These are phyloP conservation scores for Tirmania nivea DNA, from an alignment of 495 filamentous ascomycete genomes.

Conservation along the genomic window DNA sequence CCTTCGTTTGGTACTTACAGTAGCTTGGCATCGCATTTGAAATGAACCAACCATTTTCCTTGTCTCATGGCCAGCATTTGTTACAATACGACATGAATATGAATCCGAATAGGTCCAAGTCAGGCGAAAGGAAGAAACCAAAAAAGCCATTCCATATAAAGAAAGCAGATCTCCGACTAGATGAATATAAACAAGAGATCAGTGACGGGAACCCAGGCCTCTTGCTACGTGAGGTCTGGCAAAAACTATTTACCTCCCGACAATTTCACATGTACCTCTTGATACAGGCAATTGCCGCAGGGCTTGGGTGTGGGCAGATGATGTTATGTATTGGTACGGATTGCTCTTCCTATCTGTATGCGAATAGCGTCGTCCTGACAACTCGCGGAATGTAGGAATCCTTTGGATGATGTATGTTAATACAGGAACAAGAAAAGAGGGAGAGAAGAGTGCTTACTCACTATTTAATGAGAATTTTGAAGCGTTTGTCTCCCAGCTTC, in stretches of 20 bases:
- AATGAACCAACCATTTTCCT: no score
- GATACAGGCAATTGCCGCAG: constrained; percentile 14
- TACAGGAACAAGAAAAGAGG: constrained; percentile 18
- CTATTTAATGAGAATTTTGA: constrained; percentile 19
- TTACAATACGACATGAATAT: no score
- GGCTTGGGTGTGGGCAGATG: constrained; percentile 19
- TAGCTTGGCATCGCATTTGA: no score
- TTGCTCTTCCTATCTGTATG: no score
- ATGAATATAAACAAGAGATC: constrained; percentile 21
- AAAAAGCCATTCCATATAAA: constrained; percentile 20
- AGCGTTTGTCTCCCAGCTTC: constrained; percentile 8
- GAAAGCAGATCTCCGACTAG: constrained; percentile 19
- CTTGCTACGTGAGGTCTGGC: constrained; percentile 12
- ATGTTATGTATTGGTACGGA: constrained; percentile 19
- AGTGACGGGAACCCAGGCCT: constrained; percentile 17
- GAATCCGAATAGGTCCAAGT: no score
- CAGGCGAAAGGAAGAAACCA: neutral
- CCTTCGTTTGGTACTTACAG: no score
- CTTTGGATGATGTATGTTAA: constrained; percentile 21
- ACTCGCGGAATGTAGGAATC: constrained; percentile 7
- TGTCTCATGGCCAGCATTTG: no score
- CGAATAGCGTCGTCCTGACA: no score
- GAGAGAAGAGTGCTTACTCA: constrained; percentile 22
- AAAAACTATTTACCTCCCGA: constrained; percentile 15
- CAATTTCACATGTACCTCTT: constrained; percentile 20